Conservation (phyloP, 1,139 yeast species). For the Suhomyces taliae region DNA sequence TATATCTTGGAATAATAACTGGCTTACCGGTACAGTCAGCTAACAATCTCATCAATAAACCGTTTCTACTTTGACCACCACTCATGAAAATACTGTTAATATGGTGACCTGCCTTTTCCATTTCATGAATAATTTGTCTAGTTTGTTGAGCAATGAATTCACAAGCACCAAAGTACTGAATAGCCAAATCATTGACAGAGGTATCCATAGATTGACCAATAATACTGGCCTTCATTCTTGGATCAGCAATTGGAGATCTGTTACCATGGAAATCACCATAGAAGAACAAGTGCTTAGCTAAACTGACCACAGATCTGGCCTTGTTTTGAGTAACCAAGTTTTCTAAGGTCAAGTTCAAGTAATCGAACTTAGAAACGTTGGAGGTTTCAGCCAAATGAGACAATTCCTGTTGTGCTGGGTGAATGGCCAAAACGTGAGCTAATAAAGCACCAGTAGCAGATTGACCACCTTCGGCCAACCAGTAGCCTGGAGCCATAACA, state of each 20-base stretch:
- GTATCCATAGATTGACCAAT: slow-evolving; percentile 92
- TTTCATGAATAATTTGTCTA: slow-evolving; percentile 85
- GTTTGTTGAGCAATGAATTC: slow-evolving; percentile 98
- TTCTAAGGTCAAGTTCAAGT: slow-evolving; percentile 73
- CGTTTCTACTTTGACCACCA: slow-evolving; percentile 96
- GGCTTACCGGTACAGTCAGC: slow-evolving; percentile 94
- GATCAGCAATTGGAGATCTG: slow-evolving; percentile 94
- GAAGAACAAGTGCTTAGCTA: slow-evolving; percentile 83
- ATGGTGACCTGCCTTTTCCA: slow-evolving; percentile 77
- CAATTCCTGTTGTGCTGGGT: slow-evolving; percentile 81
- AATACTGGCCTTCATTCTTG: slow-evolving; percentile 88
- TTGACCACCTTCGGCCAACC: slow-evolving; percentile 99
- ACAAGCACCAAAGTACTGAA: slow-evolving; percentile 88
- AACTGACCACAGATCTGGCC: slow-evolving; percentile 70
- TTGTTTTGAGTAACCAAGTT: slow-evolving; percentile 54
- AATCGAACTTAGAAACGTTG: slow-evolving; percentile 76
- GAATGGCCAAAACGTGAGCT: slow-evolving; percentile 86
- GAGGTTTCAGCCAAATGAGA: slow-evolving; percentile 62
- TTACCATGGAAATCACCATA: slow-evolving; percentile 98
- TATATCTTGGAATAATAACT: slow-evolving; percentile 88
- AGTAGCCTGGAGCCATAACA: slow-evolving; percentile 80
- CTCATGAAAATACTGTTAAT: slow-evolving; percentile 80
- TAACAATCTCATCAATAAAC: slow-evolving; percentile 79
- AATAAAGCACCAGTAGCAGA: slow-evolving; percentile 93
- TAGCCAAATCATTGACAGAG: slow-evolving; percentile 78